These are phyloP conservation scores for Coemansia aciculifera DNA, from an alignment of 192 early-diverging fungal genomes.

Conservation along the genomic window DNA sequence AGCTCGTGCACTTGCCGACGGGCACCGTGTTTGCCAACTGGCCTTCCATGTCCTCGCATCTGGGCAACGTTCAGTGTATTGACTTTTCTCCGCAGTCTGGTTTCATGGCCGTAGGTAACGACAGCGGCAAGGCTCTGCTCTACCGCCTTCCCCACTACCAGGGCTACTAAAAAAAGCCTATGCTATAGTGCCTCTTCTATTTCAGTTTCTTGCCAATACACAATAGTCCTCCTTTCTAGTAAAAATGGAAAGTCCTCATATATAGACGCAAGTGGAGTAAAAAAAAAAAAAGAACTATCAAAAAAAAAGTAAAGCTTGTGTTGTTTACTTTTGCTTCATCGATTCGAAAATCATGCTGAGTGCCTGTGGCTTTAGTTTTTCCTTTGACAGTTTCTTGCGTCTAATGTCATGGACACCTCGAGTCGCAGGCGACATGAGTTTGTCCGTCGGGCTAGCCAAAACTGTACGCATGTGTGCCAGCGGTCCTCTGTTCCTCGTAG, in stretches of 20 bases:
- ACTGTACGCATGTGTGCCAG: conserved; percentile 17
- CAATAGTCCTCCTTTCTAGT: too few species aligned
- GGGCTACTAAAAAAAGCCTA: conserved; percentile 26
- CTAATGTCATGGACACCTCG: conserved; percentile 35
- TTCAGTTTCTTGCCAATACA: too few species aligned
- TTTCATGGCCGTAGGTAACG: conserved; percentile 88
- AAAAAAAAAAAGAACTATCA: background rate
- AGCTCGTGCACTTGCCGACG: conserved; percentile 81
- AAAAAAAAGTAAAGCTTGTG: background rate
- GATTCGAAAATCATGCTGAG: conserved; percentile 33
- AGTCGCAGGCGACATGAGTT: conserved; percentile 45
- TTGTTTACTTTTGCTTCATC: conserved; percentile 28
- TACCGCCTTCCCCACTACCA: conserved; percentile 73
- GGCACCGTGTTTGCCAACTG: conserved; percentile 88
- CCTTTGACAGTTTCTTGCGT: conserved; percentile 28
- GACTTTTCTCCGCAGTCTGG: conserved; percentile 92
- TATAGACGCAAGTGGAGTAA: background rate
- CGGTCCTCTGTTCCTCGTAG: background rate
- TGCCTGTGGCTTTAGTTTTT: conserved; percentile 22
- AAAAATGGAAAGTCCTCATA: too few species aligned
- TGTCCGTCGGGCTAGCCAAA: conserved; percentile 45
- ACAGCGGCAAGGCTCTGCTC: conserved; percentile 83
- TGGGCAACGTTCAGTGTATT: conserved; percentile 76
- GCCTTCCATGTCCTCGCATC: conserved; percentile 82
- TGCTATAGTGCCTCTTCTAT: too few species aligned